phyloP scores from a whole-genome alignment of 2,329 filamentous ascomycete genomes.

The Tolypocladium cylindrosporum region DNA sequence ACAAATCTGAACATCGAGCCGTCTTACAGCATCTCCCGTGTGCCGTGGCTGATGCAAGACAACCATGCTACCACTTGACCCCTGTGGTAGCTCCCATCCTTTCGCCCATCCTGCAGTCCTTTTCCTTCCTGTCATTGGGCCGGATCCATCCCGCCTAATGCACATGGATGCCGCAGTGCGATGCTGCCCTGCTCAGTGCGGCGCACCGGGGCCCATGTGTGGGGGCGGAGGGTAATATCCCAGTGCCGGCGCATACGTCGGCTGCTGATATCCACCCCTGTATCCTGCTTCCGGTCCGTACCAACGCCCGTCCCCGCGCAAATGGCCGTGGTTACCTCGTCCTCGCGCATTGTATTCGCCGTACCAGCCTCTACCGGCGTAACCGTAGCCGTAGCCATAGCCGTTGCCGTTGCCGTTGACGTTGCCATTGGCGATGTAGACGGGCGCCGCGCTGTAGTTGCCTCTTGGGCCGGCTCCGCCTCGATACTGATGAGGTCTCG shows the following conservation, averaged over 20 bases:
- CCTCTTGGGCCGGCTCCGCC: not conserved
- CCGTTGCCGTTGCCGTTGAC: not conserved
- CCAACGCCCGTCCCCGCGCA: conserved; percentile 2
- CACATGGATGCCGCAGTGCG: too few species aligned
- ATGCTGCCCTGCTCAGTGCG: not conserved
- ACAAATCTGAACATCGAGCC: not conserved
- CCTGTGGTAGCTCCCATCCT: not conserved
- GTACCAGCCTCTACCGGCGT: conserved; percentile 3
- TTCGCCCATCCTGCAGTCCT: not conserved
- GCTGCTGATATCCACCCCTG: not conserved
- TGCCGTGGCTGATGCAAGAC: not conserved
- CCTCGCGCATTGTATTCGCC: conserved; percentile 8
- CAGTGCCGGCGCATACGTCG: not conserved
- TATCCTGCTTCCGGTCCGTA: not conserved
- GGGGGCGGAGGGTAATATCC: not conserved
- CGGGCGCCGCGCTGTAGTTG: not conserved
- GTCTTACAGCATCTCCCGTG: not conserved
- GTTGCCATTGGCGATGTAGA: not conserved
- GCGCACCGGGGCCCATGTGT: not conserved
- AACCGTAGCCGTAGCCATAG: not conserved
- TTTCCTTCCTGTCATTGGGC: too few species aligned
- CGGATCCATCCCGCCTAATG: not conserved
- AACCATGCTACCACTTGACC: not conserved
- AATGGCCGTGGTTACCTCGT: conserved; percentile 5
- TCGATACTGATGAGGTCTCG: not conserved